These are phyloP conservation scores for Aspergillus wentii DNA, from an alignment of 495 filamentous ascomycete species.

Conservation along the genomic window DNA sequence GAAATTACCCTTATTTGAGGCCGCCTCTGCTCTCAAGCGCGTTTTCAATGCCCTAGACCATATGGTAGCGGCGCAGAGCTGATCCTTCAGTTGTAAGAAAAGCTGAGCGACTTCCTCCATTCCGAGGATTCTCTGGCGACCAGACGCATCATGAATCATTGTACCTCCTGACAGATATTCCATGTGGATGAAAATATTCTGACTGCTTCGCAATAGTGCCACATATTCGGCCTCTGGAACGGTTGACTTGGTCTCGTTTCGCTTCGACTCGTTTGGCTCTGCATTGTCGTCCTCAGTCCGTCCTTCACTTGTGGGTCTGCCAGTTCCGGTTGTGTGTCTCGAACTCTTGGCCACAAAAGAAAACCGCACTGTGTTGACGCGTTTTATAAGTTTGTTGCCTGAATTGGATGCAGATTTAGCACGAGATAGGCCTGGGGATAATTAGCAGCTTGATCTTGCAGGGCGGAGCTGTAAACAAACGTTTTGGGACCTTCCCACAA, in stretches of 20 bases:
- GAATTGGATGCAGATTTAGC: conserved; percentile 14
- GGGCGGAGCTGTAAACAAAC: conserved; percentile 4
- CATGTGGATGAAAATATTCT: conserved; percentile 21
- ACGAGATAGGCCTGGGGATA: conserved; percentile 15
- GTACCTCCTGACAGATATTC: conserved; percentile 20
- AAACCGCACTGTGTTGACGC: conserved; percentile 25
- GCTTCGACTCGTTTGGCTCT: no score
- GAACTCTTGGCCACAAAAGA: conserved; percentile 20
- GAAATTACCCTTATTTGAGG: conserved; percentile 15
- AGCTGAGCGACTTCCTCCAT: conserved; percentile 25
- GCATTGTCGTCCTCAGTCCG: no score
- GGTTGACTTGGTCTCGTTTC: no score
- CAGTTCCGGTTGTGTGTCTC: conserved; percentile 9
- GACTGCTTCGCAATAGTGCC: conserved; percentile 12
- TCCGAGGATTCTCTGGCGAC: conserved; percentile 22
- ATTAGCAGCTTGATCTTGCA: neutral
- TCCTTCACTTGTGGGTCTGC: no score
- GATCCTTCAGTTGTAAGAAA: conserved; percentile 19
- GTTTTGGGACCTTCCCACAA: conserved; percentile 17
- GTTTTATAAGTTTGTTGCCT: conserved; percentile 22
- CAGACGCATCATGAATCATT: conserved; percentile 24
- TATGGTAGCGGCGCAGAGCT: conserved; percentile 9
- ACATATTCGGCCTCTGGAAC: conserved; percentile 15
- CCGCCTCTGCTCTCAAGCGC: conserved; percentile 14
- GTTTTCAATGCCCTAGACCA: conserved; percentile 13